Conservation (phyloP, 352 stramenopile genomes). For the Thalassiosira hispida region DNA sequence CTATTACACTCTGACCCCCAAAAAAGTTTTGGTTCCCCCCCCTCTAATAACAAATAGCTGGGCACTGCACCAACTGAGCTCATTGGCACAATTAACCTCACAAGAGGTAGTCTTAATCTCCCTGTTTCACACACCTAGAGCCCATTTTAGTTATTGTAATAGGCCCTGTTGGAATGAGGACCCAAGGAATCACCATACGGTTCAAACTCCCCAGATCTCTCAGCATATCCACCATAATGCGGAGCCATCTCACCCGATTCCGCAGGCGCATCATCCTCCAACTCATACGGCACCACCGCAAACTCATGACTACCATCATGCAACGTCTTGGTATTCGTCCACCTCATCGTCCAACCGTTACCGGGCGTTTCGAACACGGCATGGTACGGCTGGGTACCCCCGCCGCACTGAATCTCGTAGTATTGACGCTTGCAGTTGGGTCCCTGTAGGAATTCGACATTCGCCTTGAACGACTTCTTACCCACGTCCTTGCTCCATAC, state of each 20-base stretch:
- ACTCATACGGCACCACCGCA: constrained; percentile 59
- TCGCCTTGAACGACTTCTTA: constrained; percentile 65
- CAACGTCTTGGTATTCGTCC: constrained; percentile 67
- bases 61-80: no score
- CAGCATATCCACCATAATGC: constrained; percentile 32
- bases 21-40: no score
- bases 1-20: no score
- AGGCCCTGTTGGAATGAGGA: constrained; percentile 32
- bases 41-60: no score
- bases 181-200: constrained; percentile 26
- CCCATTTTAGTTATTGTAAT: no score
- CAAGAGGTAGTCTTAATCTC: no score
- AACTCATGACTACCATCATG: constrained; percentile 67
- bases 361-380: constrained; percentile 60
- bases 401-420: constrained; percentile 62
- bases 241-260: constrained; percentile 18
- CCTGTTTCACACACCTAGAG: no score
- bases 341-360: constrained; percentile 56
- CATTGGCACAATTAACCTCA: no score
- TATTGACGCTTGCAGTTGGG: constrained; percentile 60
- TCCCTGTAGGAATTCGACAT: constrained; percentile 65
- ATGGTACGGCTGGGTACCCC: constrained; percentile 67
- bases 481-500: constrained; percentile 56
- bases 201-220: constrained; percentile 37
- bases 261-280: constrained; percentile 25